phyloP scores from a whole-genome alignment of 768 basidiomycete genomes.

The Krasilnikovozyma curviuscula region DNA sequence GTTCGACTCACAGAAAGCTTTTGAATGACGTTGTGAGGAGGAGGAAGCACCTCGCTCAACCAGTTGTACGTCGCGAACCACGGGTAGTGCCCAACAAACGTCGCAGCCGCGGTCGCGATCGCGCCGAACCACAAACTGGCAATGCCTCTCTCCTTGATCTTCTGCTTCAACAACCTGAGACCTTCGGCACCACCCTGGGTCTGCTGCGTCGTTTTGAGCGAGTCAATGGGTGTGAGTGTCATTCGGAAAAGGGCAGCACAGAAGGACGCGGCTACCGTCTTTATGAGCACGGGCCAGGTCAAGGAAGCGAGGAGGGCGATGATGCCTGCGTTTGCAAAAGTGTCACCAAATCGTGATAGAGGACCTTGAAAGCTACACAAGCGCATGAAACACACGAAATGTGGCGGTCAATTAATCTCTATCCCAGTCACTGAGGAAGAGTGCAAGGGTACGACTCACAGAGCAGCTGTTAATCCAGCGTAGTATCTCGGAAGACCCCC shows the following conservation, averaged over 20 bases:
- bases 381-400: neutral
- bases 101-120: slow-evolving; percentile 75
- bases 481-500: slow-evolving; percentile 74
- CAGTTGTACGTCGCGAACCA: slow-evolving; percentile 54
- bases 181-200: slow-evolving; percentile 57
- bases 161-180: slow-evolving; percentile 40
- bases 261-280: slow-evolving; percentile 60
- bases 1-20: slow-evolving; percentile 36
- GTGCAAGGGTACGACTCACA: slow-evolving; percentile 39
- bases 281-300: slow-evolving; percentile 41
- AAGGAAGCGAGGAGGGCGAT: slow-evolving; percentile 66
- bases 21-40: slow-evolving; percentile 34
- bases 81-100: slow-evolving; percentile 81
- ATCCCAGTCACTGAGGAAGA: neutral
- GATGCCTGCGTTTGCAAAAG: slow-evolving; percentile 82
- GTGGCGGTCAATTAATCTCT: neutral
- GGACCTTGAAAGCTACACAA: slow-evolving; percentile 25
- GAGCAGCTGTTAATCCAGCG: slow-evolving; percentile 64
- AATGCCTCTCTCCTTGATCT: slow-evolving; percentile 57
- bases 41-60: slow-evolving; percentile 45
- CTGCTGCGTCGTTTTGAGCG: slow-evolving; percentile 80
- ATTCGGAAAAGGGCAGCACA: slow-evolving; percentile 74
- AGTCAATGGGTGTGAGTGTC: slow-evolving; percentile 81
- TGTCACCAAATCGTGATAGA: slow-evolving; percentile 66
- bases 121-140: slow-evolving; percentile 64